Evolutionary conservation across 2,329 filamentous ascomycete genomes (phyloP).

Genomic region (Neurospora sp.): DNA sequence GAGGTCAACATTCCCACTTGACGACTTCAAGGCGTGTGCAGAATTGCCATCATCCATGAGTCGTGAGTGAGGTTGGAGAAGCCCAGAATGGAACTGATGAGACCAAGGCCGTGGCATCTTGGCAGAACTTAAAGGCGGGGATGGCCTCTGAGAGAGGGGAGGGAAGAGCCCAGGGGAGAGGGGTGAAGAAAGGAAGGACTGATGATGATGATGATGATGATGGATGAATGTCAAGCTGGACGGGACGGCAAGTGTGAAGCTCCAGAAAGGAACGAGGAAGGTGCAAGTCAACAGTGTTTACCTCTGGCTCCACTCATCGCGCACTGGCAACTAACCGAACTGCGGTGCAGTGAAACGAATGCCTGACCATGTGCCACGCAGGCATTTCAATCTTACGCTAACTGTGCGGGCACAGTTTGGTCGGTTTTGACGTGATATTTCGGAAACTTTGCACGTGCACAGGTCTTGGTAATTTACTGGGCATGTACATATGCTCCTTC

Average conservation of each 20-base stretch:
- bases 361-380: neutral
- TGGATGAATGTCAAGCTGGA: neutral
- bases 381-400: slow-evolving; percentile 1
- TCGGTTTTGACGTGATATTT: neutral
- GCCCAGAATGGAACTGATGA: neutral
- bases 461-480: neutral
- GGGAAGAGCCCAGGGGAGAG: neutral
- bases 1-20: neutral
- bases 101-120: neutral
- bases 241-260: neutral
- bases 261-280: neutral
- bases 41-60: neutral
- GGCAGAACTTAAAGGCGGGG: neutral
- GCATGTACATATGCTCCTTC: neutral
- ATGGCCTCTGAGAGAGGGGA: neutral
- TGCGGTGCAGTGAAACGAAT: neutral
- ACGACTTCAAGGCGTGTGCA: neutral
- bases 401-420: slow-evolving; percentile 11
- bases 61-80: neutral
- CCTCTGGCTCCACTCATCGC: neutral
- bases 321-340: neutral
- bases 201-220: neutral
- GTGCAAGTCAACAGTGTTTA: neutral
- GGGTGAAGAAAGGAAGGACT: neutral
- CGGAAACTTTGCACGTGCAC: neutral